These are phyloP conservation scores for Silene conica DNA, from an alignment of 148 eudicot species.

Conservation along the genomic window DNA sequence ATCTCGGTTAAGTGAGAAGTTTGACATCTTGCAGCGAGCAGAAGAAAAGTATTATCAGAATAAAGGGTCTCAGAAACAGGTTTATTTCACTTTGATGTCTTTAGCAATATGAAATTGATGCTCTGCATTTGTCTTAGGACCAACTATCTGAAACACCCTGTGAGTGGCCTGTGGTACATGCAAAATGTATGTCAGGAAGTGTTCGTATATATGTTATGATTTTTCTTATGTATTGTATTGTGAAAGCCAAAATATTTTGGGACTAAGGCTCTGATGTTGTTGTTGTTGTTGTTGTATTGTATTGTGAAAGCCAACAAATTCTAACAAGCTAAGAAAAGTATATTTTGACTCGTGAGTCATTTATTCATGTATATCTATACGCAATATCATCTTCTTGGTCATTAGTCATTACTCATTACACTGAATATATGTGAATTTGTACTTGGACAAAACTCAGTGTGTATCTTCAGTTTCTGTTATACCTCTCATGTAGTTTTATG, in stretches of 20 bases:
- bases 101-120: not conserved
- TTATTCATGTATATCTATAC: not conserved
- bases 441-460: not conserved
- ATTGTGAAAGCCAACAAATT: not conserved
- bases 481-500: not conserved
- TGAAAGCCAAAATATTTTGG: not conserved
- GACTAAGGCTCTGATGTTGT: no score
- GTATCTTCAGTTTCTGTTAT: not conserved
- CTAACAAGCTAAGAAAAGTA: not conserved
- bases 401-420: not conserved
- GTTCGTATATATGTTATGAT: not conserved
- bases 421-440: not conserved
- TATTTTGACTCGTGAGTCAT: not conserved
- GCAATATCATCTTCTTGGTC: not conserved
- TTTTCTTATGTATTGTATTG: not conserved
- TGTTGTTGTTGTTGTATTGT: no score
- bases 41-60: constrained; percentile 76
- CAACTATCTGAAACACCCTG: not conserved
- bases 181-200: not conserved
- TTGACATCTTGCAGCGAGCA: constrained; percentile 65
- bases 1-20: constrained; percentile 48
- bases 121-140: not conserved
- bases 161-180: not conserved
- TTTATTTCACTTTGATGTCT: constrained; percentile 16
- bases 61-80: constrained; percentile 52